Percentiles rank a stretch among this genome's conserved stretches.
Evolutionary conservation across 768 basidiomycete species (phyloP).

Genomic region (Termitomyces sp.): DNA sequence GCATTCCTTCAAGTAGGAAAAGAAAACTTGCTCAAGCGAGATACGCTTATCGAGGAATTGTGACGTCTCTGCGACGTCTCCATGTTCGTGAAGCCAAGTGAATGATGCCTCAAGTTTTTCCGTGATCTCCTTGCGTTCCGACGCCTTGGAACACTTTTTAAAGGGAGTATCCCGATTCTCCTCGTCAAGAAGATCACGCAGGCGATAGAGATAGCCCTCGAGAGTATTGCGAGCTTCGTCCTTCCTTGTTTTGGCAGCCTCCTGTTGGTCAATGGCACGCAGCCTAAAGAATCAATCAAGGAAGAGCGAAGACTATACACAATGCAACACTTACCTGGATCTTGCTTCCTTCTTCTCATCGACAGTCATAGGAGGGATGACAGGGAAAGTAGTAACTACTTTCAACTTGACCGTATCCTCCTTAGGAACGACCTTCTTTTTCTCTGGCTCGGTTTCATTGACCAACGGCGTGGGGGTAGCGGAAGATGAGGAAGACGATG

Average conservation of each 20-base stretch:
- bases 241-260: conserved; percentile 67
- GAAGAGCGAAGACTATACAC: not conserved
- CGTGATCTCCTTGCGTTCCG: conserved; percentile 64
- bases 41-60: conserved; percentile 72
- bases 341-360: conserved; percentile 72
- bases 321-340: conserved; percentile 49
- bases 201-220: conserved; percentile 89
- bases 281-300: conserved; percentile 42
- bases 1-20: not conserved
- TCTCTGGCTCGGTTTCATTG: conserved; percentile 22
- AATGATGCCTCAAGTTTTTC: conserved; percentile 70
- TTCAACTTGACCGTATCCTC: conserved; percentile 67
- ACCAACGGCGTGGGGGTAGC: conserved; percentile 35
- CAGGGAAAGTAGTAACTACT: conserved; percentile 56
- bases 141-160: conserved; percentile 73
- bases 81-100: conserved; percentile 80
- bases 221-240: conserved; percentile 91
- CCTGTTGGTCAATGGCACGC: conserved; percentile 70
- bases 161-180: conserved; percentile 67
- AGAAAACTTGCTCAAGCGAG: conserved; percentile 70
- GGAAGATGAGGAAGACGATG: conserved; percentile 26
- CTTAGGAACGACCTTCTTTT: conserved; percentile 33
- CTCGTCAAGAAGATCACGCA: conserved; percentile 77
- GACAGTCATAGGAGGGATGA: conserved; percentile 70
- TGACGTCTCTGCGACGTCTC: conserved; percentile 75